Conservation (phyloP, 352 stramenopile species). For the Halophytophthora polymorphica region DNA sequence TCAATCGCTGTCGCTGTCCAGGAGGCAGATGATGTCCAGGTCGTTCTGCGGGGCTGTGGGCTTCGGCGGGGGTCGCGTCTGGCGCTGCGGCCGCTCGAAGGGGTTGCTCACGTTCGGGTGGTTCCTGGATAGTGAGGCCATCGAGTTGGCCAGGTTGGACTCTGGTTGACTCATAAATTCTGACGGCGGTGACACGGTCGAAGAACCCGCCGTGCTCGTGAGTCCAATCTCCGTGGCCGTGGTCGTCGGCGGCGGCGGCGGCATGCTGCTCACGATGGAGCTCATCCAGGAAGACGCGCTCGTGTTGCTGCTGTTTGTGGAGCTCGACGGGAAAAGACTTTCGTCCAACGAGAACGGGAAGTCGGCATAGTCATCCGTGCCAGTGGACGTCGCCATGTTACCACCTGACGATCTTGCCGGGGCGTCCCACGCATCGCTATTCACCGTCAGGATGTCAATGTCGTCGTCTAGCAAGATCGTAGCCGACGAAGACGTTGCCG, state of each 20-base stretch:
- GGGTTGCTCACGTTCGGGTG: slow-evolving; percentile 51
- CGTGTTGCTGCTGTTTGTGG: slow-evolving; percentile 13
- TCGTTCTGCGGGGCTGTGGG: slow-evolving; percentile 20
- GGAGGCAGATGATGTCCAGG: slow-evolving; percentile 71
- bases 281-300: slow-evolving; percentile 21
- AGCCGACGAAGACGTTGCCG: slow-evolving; percentile 4
- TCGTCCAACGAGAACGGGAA: slow-evolving; percentile 63
- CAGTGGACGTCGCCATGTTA: slow-evolving; percentile 18
- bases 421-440: slow-evolving; percentile 64
- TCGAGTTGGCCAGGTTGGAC: slow-evolving; percentile 51
- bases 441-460: slow-evolving; percentile 61
- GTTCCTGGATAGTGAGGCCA: slow-evolving; percentile 59
- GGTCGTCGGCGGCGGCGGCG: slow-evolving; percentile 6
- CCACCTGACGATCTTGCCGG: slow-evolving; percentile 9
- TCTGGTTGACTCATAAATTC: slow-evolving; percentile 39
- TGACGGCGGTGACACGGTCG: slow-evolving; percentile 11
- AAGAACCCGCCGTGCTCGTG: slow-evolving; percentile 5
- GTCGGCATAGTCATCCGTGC: slow-evolving; percentile 35
- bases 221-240: slow-evolving; percentile 2
- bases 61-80: slow-evolving; percentile 16
- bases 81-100: slow-evolving; percentile 35
- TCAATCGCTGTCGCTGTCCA: slow-evolving; percentile 81
- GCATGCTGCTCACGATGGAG: slow-evolving; percentile 29
- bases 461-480: slow-evolving; percentile 56
- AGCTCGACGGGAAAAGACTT: slow-evolving; percentile 39